Evolutionary conservation across 805 yeast genomes (phyloP).

Genomic region (Lachancea quebecensis): DNA sequence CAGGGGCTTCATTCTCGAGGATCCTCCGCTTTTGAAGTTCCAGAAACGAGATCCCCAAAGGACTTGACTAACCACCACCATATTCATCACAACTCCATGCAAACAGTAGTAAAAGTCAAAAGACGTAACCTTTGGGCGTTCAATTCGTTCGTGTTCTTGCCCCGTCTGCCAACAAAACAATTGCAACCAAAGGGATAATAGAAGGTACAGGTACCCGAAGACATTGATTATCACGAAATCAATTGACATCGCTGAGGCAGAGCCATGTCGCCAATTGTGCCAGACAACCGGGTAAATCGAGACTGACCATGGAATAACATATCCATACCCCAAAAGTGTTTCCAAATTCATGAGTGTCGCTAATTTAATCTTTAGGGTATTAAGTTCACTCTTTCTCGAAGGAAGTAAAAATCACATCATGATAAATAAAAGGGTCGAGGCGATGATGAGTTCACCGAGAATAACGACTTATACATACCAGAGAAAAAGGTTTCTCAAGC

Average conservation of each 20-base stretch:
- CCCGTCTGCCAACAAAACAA: constrained; percentile 32
- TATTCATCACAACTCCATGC: constrained; percentile 41
- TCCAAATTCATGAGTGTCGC: constrained; percentile 10
- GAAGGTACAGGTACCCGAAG: constrained; percentile 41
- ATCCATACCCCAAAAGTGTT: constrained; percentile 31
- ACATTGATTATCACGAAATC: constrained; percentile 43
- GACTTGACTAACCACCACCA: constrained; percentile 37
- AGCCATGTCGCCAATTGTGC: constrained; percentile 34
- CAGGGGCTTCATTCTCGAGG: constrained; percentile 18
- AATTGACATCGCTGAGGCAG: constrained; percentile 44
- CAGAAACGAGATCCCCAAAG: constrained; percentile 31
- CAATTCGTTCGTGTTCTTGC: constrained; percentile 24
- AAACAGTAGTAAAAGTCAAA: constrained; percentile 42
- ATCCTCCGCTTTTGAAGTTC: constrained; percentile 26
- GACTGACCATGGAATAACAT: constrained; percentile 39
- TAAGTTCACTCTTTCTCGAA: not conserved
- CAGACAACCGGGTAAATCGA: constrained; percentile 46
- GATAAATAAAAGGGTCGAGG: too few species aligned
- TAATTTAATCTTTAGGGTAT: not conserved
- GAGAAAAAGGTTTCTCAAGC: too few species aligned
- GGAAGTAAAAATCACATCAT: too few species aligned
- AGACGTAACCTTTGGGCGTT: constrained; percentile 35
- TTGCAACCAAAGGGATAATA: constrained; percentile 39
- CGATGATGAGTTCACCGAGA: too few species aligned
- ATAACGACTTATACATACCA: too few species aligned